Evolutionary conservation across 2,329 filamentous ascomycete species (phyloP).

Genomic region (Chaetomium olivaceum): DNA sequence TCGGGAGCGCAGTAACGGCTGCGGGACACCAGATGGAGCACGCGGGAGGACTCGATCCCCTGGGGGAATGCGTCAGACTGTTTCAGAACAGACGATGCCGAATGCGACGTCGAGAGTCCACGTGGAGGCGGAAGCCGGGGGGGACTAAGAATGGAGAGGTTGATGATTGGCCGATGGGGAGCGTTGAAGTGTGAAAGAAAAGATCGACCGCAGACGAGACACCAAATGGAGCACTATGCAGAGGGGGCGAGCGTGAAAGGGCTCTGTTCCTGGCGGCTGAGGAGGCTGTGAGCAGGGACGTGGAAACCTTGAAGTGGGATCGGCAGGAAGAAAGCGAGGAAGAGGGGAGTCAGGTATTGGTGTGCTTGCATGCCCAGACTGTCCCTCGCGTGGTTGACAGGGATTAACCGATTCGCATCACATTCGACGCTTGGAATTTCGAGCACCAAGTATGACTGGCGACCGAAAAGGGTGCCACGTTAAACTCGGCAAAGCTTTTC

Average conservation of each 20-base stretch:
- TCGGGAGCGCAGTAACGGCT: constrained; percentile 2
- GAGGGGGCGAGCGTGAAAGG: background rate
- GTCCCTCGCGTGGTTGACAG: constrained; percentile 32
- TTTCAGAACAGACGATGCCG: constrained; percentile 39
- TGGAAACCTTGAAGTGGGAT: constrained; percentile 28
- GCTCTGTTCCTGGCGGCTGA: constrained; percentile 14
- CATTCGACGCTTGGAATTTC: background rate
- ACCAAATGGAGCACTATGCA: constrained; percentile 8
- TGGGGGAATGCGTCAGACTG: constrained; percentile 41
- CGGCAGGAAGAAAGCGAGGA: constrained; percentile 31
- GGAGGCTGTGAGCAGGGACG: constrained; percentile 7
- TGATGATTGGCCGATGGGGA: constrained; percentile 17
- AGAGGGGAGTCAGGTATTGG: constrained; percentile 19
- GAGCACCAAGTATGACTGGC: background rate
- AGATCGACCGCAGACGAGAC: background rate
- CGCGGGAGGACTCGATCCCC: constrained; percentile 25
- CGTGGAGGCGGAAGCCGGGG: background rate
- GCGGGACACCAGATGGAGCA: constrained; percentile 3
- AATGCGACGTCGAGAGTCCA: constrained; percentile 26
- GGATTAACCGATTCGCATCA: constrained; percentile 23
- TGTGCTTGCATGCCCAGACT: constrained; percentile 21
- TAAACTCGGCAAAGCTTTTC: background rate
- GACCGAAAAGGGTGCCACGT: constrained; percentile 8
- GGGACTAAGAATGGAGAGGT: background rate
- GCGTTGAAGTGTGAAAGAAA: constrained; percentile 2